Evolutionary conservation across 306 rosid genomes (phyloP).

Genomic region (Acacia crassicarpa): DNA sequence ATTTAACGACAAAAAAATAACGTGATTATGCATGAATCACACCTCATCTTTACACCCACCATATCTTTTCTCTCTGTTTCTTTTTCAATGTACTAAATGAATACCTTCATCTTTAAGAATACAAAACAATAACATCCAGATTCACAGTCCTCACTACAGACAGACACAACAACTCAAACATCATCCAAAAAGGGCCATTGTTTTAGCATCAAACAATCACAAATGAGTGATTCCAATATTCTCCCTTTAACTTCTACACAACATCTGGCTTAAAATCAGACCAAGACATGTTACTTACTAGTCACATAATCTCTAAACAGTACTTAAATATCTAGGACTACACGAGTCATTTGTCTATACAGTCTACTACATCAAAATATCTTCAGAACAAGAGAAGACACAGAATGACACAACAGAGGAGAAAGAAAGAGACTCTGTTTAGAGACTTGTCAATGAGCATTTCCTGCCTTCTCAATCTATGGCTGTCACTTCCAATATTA

Average conservation of each 20-base stretch:
- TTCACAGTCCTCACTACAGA: not conserved
- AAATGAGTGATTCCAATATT: not conserved
- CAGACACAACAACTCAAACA: not conserved
- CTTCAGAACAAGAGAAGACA: constrained; percentile 84
- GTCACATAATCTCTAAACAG: constrained; percentile 26
- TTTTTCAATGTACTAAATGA: not conserved
- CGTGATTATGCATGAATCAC: not conserved
- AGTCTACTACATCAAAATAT: constrained; percentile 24
- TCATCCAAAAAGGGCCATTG: not conserved
- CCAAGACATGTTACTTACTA: constrained; percentile 30
- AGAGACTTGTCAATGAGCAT: constrained; percentile 78
- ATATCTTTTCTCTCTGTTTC: not conserved
- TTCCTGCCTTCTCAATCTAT: constrained; percentile 88
- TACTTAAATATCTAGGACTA: constrained; percentile 14
- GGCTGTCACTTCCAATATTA: constrained; percentile 41
- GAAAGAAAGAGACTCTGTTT: constrained; percentile 68
- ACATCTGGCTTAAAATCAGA: not conserved
- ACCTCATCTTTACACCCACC: not conserved
- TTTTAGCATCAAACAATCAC: not conserved
- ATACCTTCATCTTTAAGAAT: not conserved
- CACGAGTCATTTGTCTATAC: constrained; percentile 39
- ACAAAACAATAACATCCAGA: not conserved
- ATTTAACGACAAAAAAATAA: not conserved
- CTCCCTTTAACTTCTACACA: not conserved
- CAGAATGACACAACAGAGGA: constrained; percentile 71